Evolutionary conservation across 1,284 basidiomycete genomes (phyloP).

Genomic region (Puccinia polysora): DNA sequence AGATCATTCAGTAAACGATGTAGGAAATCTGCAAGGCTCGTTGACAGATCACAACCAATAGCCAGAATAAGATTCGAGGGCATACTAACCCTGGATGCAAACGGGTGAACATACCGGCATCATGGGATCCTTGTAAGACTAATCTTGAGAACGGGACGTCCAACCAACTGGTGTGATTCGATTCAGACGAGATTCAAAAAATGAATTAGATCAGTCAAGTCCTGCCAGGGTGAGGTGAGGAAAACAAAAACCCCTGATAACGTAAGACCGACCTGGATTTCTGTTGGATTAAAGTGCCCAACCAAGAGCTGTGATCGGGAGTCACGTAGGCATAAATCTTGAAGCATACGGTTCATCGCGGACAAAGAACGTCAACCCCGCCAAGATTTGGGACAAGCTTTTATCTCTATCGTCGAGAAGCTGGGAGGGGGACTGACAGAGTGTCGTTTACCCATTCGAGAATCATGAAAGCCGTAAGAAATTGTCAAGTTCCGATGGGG

Average conservation of each 20-base stretch:
- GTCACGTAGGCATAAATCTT: constrained; percentile 38
- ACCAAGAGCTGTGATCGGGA: constrained; percentile 29
- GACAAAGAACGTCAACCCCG: background rate
- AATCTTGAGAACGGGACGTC: constrained; percentile 18
- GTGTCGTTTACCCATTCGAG: constrained; percentile 31
- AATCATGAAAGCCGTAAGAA: constrained; percentile 36
- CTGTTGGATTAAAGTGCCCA: constrained; percentile 27
- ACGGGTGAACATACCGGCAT: constrained; percentile 32
- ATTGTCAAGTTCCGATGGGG: constrained; percentile 12
- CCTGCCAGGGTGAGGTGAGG: background rate
- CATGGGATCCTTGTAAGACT: constrained; percentile 37
- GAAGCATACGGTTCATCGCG: background rate
- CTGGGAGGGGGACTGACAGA: constrained; percentile 7
- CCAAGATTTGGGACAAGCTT: background rate
- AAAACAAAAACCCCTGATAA: background rate
- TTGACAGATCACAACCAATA: background rate
- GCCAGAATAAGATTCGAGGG: background rate
- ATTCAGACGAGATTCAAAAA: background rate
- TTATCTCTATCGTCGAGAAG: background rate
- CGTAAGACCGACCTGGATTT: background rate
- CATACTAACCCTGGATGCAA: constrained; percentile 27
- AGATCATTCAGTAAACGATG: too few relatives aligned
- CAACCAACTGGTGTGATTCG: constrained; percentile 2
- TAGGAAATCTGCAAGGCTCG: too few relatives aligned
- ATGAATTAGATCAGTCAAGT: background rate